phyloP scores from a whole-genome alignment of 140 eudicot genomes.

The Anethum foeniculum region DNA sequence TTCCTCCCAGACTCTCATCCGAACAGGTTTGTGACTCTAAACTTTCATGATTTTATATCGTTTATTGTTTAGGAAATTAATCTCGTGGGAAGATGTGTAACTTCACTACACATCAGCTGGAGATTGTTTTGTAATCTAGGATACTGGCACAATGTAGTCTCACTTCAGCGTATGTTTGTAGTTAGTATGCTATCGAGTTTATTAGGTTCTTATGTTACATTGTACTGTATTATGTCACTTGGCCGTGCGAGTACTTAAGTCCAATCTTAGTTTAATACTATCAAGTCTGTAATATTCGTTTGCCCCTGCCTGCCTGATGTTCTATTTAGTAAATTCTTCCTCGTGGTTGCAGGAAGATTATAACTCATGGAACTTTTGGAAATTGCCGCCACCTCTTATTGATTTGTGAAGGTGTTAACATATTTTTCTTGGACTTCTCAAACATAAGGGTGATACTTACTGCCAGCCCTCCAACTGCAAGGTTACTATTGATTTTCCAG shows the following conservation, averaged over 20 bases:
- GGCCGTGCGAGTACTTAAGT: not conserved
- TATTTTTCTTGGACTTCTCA: not conserved
- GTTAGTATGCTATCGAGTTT: not conserved
- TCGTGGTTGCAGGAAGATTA: conserved; percentile 11
- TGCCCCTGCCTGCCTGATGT: not conserved
- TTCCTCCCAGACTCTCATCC: conserved; percentile 48
- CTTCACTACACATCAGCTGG: not conserved
- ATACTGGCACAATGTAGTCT: not conserved
- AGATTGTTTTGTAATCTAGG: not conserved
- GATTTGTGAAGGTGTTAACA: conserved; percentile 19
- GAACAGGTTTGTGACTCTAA: conserved; percentile 50
- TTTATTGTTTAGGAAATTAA: not conserved
- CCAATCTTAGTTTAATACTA: not conserved
- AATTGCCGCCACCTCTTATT: conserved; percentile 32
- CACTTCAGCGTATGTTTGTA: not conserved
- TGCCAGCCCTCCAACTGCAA: not conserved
- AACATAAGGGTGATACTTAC: not conserved
- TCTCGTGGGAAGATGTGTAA: not conserved
- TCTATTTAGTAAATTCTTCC: not conserved
- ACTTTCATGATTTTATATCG: not conserved
- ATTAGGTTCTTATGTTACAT: not conserved
- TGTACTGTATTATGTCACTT: not conserved
- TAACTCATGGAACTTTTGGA: conserved; percentile 3
- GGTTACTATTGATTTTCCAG: conserved; percentile 6
- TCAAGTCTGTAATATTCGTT: not conserved